Evolutionary conservation across 2,329 filamentous ascomycete species (phyloP), one percentile per base, ranked within the genome.

Genomic region (Stemphylium vesicarium): DNA sequence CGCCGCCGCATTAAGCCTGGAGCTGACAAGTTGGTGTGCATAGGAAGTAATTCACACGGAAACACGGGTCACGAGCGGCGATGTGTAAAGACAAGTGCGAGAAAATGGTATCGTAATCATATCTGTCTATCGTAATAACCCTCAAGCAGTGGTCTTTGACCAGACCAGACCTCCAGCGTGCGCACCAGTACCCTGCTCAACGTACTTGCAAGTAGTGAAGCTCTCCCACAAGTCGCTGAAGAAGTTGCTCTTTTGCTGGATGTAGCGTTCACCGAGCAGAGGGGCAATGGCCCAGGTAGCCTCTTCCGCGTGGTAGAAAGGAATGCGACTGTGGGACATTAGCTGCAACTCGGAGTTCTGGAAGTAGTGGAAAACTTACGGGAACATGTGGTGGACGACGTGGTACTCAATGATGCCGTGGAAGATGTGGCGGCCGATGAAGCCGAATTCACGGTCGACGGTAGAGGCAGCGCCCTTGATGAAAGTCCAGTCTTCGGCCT

Each of bases 391-490:
- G 72, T 88, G 85, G 20, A 87, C 79, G 15, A 88, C 85, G 65
- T 88, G 85, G 46, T 82, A 82, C 60, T 86, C 85, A 39, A 87
- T 85, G 69, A 88, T 88, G 59, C 84, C 82, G 73, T 88, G 86
- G 79, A 88, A 87, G 57, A 88, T 76, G 71, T 88, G 81, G n/a
- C 80, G 80, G 43, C 85, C 86, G 59, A 88, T 81, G 70, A 85
- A 87, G 38, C 86, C 86, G 57, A 87, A 84, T 53, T 86, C 83
- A 40, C 86, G 83, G 72, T 89, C 86, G 24, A 89, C 80, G 3
- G 86, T 88, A 32, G 84, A 82, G 12, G 85, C 77, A 2, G 86
- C 85, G 22, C 86, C 86, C 63, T 84, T 83, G 57, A 84, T 81
- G 63, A 84, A 88, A 18, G 82, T 85, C 86, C 86, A 88, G 50